These are phyloP conservation scores for Peribolospora baueri DNA, from an alignment of 768 basidiomycete species.

Conservation along the genomic window DNA sequence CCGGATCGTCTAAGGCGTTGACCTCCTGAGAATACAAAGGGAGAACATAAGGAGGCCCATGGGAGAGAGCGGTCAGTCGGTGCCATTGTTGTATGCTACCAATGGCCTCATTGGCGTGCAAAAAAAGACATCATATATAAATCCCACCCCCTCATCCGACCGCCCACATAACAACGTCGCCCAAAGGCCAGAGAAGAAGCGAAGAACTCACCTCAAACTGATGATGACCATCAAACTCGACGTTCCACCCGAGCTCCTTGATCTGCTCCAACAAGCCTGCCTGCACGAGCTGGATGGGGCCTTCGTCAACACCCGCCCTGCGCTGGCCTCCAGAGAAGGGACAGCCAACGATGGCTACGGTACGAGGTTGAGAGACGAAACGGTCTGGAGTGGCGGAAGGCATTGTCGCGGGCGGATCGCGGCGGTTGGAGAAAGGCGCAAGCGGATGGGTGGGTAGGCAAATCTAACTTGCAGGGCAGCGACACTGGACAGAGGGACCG, in stretches of 20 bases:
- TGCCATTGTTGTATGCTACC: neutral
- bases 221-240: constrained; percentile 71
- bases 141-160: too few species aligned
- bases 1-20: constrained; percentile 38
- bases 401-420: too few species aligned
- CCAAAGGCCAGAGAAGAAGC: too few species aligned
- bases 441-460: too few species aligned
- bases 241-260: constrained; percentile 52
- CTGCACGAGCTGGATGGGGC: constrained; percentile 67
- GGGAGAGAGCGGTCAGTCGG: neutral
- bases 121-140: too few species aligned
- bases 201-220: constrained; percentile 33
- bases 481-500: too few species aligned
- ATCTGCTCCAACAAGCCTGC: constrained; percentile 38
- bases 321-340: constrained; percentile 60
- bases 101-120: neutral
- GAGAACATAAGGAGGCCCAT: constrained; percentile 1
- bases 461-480: too few species aligned
- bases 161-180: too few species aligned
- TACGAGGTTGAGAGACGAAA: constrained; percentile 46
- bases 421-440: too few species aligned
- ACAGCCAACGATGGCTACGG: constrained; percentile 77
- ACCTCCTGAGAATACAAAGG: constrained; percentile 23
- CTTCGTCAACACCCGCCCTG: constrained; percentile 56
- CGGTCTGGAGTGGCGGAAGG: constrained; percentile 8